These are phyloP conservation scores for Pseudovirgaria hyperparasitica DNA, from an alignment of 2,329 filamentous ascomycete genomes.

Conservation along the genomic window DNA sequence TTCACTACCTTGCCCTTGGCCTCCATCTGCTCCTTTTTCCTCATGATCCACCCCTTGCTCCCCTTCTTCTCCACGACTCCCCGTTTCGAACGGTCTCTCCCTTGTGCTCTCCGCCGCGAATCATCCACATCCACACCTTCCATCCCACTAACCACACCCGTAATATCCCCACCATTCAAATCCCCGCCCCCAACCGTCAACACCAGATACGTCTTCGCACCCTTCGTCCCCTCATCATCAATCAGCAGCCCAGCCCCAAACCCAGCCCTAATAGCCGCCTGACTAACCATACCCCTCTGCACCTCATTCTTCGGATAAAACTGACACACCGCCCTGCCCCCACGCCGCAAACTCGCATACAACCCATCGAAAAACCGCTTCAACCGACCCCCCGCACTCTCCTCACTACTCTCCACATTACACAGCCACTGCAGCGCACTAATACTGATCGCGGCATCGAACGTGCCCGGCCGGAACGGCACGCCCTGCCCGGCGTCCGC, in stretches of 20 bases:
- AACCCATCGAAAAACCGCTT: slow-evolving; percentile 84
- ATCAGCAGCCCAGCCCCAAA: slow-evolving; percentile 92
- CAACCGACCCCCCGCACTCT: slow-evolving; percentile 64
- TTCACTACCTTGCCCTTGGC: slow-evolving; percentile 92
- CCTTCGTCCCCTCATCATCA: slow-evolving; percentile 94
- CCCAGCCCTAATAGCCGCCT: slow-evolving; percentile 81
- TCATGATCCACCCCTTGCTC: slow-evolving; percentile 69
- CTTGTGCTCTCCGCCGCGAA: slow-evolving; percentile 36
- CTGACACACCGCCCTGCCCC: slow-evolving; percentile 85
- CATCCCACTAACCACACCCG: slow-evolving; percentile 79
- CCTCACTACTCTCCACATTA: slow-evolving; percentile 82
- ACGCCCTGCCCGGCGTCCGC: slow-evolving; percentile 93
- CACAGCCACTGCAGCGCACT: slow-evolving; percentile 97
- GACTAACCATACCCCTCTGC: slow-evolving; percentile 84
- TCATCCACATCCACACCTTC: slow-evolving; percentile 66
- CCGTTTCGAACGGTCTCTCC: slow-evolving; percentile 38
- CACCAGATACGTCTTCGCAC: slow-evolving; percentile 89
- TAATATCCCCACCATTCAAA: slow-evolving; percentile 57
- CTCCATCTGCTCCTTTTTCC: slow-evolving; percentile 89
- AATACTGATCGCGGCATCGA: slow-evolving; percentile 92
- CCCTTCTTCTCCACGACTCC: slow-evolving; percentile 63
- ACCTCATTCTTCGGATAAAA: slow-evolving; percentile 96
- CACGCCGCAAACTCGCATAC: slow-evolving; percentile 71
- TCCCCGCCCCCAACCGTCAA: slow-evolving; percentile 72
- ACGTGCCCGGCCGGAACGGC: slow-evolving; percentile 81